Evolutionary conservation across 352 stramenopile genomes (phyloP), one percentile per base, ranked within the genome.

Genomic region (Globisporangium polare): DNA sequence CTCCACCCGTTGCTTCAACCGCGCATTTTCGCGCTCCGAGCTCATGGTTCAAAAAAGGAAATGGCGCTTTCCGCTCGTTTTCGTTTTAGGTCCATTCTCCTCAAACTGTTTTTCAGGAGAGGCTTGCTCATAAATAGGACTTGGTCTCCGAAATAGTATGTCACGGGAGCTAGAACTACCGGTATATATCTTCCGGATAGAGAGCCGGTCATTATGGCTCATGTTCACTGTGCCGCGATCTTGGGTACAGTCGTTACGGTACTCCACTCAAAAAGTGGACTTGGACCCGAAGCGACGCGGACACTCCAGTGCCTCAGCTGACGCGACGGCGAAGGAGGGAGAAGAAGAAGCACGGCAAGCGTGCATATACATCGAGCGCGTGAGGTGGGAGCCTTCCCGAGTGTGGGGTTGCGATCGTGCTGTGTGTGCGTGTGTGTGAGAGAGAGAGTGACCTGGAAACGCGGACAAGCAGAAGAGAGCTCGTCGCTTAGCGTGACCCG

Each of bases 1-100:
- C 29, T 56, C 50, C 17, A n/a, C 3, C 18, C 50, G 50, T 18
- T 54, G 49, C 50, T 56, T 56, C 50, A 56, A 29, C 27, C 50
- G 50, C 50, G 50, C 50, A 56, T n/a, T 42, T 56, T 56, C 50
- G 29, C 50, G 50, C 50, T 56, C 50, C 27, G 50, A 56, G 50
- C 12, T 56, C 50, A 56, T 56, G 26, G 35, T 55, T 17, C 7
- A 50, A 50, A 46, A 46, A 22, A 6, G 39, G 20, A 45, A 45
- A 45, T n/a, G n/a, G n/a, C n/a, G n/a, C n/a, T n/a, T n/a, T n/a
- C n/a, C n/a, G n/a, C n/a, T n/a, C n/a, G n/a, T n/a, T n/a, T n/a
- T n/a, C n/a, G n/a, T n/a, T n/a, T n/a, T n/a, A n/a, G n/a, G n/a
- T n/a, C n/a, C n/a, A n/a, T n/a, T n/a, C n/a, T n/a, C n/a, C n/a